Evolutionary conservation across 2,329 filamentous ascomycete species (phyloP).

Genomic region (Penicillium decumbens): DNA sequence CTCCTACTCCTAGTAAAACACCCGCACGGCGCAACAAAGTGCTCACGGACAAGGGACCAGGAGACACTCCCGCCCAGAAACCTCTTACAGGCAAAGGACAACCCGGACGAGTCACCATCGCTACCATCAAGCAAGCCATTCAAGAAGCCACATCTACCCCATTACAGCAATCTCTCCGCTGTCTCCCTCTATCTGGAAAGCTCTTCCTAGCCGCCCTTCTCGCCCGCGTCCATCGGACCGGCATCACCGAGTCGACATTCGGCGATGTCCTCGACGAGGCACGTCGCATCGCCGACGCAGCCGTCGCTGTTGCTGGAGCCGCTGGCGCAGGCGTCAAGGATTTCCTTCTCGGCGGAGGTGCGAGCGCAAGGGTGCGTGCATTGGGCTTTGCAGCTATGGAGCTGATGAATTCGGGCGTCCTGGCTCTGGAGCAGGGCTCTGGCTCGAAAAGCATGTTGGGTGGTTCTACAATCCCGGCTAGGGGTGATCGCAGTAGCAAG

Average conservation of each 20-base stretch:
- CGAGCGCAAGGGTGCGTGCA: conserved; percentile 49
- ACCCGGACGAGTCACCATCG: conserved; percentile 70
- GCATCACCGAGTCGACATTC: conserved; percentile 79
- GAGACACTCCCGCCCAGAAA: conserved; percentile 16
- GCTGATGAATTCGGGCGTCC: conserved; percentile 78
- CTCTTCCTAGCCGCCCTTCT: conserved; percentile 80
- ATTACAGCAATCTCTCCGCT: conserved; percentile 79
- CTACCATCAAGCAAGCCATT: conserved; percentile 89
- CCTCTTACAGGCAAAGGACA: conserved; percentile 26
- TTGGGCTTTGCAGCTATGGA: conserved; percentile 73
- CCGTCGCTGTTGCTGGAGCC: conserved; percentile 46
- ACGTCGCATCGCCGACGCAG: conserved; percentile 56
- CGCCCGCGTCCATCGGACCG: conserved; percentile 72
- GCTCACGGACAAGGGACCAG: conserved; percentile 9
- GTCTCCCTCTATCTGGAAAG: conserved; percentile 75
- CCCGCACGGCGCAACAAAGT: conserved; percentile 29
- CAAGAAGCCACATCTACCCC: conserved; percentile 91
- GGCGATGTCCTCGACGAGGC: conserved; percentile 88
- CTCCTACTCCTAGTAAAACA: conserved; percentile 45
- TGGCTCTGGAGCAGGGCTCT: conserved; percentile 64
- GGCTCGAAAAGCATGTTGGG: conserved; percentile 27
- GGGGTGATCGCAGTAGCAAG: conserved; percentile 80
- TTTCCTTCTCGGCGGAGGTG: conserved; percentile 51
- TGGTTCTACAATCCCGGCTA: conserved; percentile 50
- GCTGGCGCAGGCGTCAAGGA: conserved; percentile 56